These are phyloP conservation scores for Bipolaris victoriae DNA, from an alignment of 2,329 filamentous ascomycete species.

Conservation along the genomic window DNA sequence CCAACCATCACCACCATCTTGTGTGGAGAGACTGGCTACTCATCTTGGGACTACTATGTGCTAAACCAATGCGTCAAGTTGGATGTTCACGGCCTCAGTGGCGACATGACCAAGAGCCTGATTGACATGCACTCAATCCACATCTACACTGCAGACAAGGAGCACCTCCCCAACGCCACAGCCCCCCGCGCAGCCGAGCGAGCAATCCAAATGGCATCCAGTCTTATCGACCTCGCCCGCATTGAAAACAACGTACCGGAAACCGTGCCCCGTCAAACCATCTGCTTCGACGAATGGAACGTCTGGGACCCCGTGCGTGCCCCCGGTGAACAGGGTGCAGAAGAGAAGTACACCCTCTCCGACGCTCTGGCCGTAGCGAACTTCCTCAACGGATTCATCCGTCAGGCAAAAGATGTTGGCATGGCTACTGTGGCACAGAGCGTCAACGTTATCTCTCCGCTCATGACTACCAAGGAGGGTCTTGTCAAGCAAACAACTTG, in stretches of 20 bases:
- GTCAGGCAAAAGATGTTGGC: slow-evolving; percentile 71
- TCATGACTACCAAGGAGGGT: slow-evolving; percentile 72
- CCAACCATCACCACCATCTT: slow-evolving; percentile 73
- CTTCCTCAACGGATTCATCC: slow-evolving; percentile 78
- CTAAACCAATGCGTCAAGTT: slow-evolving; percentile 70
- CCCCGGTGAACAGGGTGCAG: slow-evolving; percentile 72
- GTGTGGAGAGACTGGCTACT: slow-evolving; percentile 73
- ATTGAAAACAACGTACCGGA: slow-evolving; percentile 70
- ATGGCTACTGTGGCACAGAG: slow-evolving; percentile 82
- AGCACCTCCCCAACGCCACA: slow-evolving; percentile 48
- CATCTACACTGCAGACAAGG: slow-evolving; percentile 70
- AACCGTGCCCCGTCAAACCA: slow-evolving; percentile 67
- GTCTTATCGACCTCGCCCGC: slow-evolving; percentile 74
- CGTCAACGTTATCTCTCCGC: slow-evolving; percentile 77
- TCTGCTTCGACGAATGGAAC: slow-evolving; percentile 88
- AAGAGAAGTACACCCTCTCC: slow-evolving; percentile 73
- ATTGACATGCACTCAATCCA: slow-evolving; percentile 85
- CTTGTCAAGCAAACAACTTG: slow-evolving; percentile 75
- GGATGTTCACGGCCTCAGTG: slow-evolving; percentile 57
- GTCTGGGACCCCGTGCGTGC: slow-evolving; percentile 78
- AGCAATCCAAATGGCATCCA: slow-evolving; percentile 72
- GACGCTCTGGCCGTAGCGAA: slow-evolving; percentile 76
- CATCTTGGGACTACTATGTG: slow-evolving; percentile 75
- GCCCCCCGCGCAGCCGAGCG: slow-evolving; percentile 74
- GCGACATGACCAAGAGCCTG: slow-evolving; percentile 55